Conservation (phyloP, 768 basidiomycete species). For the Podaxis pistillaris region DNA sequence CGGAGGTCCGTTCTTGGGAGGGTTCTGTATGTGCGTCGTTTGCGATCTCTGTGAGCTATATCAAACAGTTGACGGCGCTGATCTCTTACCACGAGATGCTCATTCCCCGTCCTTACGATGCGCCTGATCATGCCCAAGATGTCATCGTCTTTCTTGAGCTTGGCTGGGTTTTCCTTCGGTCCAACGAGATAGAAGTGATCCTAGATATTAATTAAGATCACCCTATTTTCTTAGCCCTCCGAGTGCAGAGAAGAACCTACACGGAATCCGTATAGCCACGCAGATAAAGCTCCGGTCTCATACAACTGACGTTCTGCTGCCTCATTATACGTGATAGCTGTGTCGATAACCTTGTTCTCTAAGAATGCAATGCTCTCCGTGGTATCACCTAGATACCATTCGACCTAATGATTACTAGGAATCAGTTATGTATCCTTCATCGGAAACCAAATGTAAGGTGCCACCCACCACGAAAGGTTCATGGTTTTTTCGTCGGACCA, state of each 20-base stretch:
- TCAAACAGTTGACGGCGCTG: neutral
- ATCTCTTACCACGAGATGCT: conserved; percentile 34
- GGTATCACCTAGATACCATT: conserved; percentile 56
- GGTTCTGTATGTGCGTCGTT: conserved; percentile 21
- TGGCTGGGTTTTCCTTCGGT: conserved; percentile 44
- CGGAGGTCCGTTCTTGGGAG: conserved; percentile 24
- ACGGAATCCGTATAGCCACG: conserved; percentile 41
- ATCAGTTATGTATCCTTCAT: no score
- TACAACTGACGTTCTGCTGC: conserved; percentile 44
- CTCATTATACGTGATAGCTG: conserved; percentile 51
- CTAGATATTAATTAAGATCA: conserved; percentile 19
- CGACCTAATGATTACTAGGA: conserved; percentile 33
- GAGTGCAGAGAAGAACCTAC: conserved; percentile 28
- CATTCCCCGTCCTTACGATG: conserved; percentile 42
- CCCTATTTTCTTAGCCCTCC: neutral
- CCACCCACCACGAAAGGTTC: conserved; percentile 31
- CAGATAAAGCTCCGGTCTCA: conserved; percentile 26
- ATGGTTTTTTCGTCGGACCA: conserved; percentile 26
- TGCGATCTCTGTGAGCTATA: neutral
- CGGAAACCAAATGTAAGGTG: neutral
- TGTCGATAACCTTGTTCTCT: conserved; percentile 40
- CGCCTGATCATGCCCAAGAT: conserved; percentile 45
- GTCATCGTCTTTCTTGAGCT: conserved; percentile 29
- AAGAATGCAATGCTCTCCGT: conserved; percentile 46
- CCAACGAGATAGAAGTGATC: conserved; percentile 54